Evolutionary conservation across 2,329 filamentous ascomycete species (phyloP).

Genomic region (Canariomyces notabilis): DNA sequence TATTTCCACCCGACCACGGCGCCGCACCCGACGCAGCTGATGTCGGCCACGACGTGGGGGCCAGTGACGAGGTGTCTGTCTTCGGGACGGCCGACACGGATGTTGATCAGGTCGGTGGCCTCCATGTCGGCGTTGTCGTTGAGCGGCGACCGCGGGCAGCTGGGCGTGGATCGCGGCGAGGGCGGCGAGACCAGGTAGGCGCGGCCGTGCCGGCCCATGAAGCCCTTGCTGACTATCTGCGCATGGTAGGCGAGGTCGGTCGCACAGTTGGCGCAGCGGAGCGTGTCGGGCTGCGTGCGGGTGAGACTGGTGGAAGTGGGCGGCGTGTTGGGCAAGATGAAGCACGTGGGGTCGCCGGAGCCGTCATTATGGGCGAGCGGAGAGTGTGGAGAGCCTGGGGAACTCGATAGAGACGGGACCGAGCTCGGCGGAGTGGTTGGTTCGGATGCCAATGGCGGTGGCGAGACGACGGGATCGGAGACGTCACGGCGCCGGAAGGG

Average conservation of each 20-base stretch:
- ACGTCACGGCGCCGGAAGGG: slow-evolving; percentile 21
- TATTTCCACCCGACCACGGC: slow-evolving; percentile 64
- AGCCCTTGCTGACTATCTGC: slow-evolving; percentile 61
- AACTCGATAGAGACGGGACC: slow-evolving; percentile 23
- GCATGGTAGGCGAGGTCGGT: slow-evolving; percentile 56
- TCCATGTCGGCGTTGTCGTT: slow-evolving; percentile 17
- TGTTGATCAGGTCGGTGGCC: slow-evolving; percentile 42
- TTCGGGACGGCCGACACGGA: slow-evolving; percentile 50
- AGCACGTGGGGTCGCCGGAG: no score
- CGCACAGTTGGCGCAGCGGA: slow-evolving; percentile 55
- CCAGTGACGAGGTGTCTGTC: slow-evolving; percentile 57
- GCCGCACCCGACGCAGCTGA: slow-evolving; percentile 52
- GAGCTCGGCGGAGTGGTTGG: background rate
- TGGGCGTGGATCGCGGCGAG: slow-evolving; percentile 11
- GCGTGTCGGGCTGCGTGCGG: slow-evolving; percentile 46
- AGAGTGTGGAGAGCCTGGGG: slow-evolving; percentile 15
- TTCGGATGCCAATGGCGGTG: background rate
- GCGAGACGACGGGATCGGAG: slow-evolving; percentile 1
- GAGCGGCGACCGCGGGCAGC: slow-evolving; percentile 10
- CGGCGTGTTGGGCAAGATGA: slow-evolving; percentile 17
- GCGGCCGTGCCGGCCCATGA: slow-evolving; percentile 60
- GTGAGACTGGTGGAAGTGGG: slow-evolving; percentile 30
- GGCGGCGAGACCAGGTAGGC: slow-evolving; percentile 50
- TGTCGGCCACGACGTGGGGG: slow-evolving; percentile 59
- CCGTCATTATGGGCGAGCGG: slow-evolving; percentile 5